phyloP scores from a whole-genome alignment of 805 yeast species.

The Yamadazyma takamatsuzukensis region DNA sequence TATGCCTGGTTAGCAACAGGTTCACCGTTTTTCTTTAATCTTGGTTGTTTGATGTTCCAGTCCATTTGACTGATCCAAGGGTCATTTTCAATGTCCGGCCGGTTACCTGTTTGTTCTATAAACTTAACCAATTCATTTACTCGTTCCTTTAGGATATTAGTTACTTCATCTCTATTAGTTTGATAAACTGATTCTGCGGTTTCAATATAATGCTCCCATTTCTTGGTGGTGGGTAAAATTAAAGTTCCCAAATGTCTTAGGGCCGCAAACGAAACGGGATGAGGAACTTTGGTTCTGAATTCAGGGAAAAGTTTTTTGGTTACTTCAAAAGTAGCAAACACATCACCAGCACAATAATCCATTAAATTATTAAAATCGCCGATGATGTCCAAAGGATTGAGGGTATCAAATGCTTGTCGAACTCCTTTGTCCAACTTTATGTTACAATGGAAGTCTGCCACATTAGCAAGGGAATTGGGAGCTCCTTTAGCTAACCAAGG shows the following conservation, averaged over 20 bases:
- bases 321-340: conserved; percentile 67
- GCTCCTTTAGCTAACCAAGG: conserved; percentile 86
- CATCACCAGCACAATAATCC: conserved; percentile 84
- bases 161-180: conserved; percentile 53
- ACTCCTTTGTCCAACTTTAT: conserved; percentile 60
- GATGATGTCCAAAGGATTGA: conserved; percentile 50
- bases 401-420: conserved; percentile 60
- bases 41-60: conserved; percentile 68
- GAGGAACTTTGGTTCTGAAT: conserved; percentile 71
- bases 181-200: conserved; percentile 67
- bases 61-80: conserved; percentile 91
- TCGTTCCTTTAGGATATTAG: conserved; percentile 51
- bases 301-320: conserved; percentile 66
- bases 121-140: conserved; percentile 55
- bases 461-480: conserved; percentile 74
- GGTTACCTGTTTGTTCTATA: conserved; percentile 29
- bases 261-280: conserved; percentile 92
- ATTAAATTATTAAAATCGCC: conserved; percentile 59
- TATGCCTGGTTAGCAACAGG: conserved; percentile 69
- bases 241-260: conserved; percentile 68
- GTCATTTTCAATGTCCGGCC: conserved; percentile 48
- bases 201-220: conserved; percentile 73
- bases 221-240: conserved; percentile 69
- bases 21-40: conserved; percentile 62
- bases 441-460: conserved; percentile 74